Conservation (phyloP, 306 rosid genomes). For the Elaeagnus macrophylla region DNA sequence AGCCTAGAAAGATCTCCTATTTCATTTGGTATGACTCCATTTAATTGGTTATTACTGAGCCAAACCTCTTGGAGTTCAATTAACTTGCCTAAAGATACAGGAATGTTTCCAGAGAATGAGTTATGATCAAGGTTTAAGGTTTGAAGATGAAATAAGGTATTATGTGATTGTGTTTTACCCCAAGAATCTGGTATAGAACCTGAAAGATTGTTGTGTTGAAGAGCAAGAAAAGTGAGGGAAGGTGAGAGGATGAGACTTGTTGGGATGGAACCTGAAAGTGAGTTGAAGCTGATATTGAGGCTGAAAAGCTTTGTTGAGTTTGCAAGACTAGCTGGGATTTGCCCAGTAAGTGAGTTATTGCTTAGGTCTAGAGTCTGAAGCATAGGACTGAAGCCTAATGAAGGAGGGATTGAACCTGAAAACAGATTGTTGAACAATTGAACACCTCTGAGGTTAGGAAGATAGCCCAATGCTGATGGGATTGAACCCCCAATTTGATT, state of each 20-base stretch:
- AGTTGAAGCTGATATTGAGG: slow-evolving; percentile 64
- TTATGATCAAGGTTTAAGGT: slow-evolving; percentile 46
- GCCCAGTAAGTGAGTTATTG: slow-evolving; percentile 48
- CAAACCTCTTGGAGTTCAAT: slow-evolving; percentile 40
- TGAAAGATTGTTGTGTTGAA: slow-evolving; percentile 65
- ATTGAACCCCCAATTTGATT: slow-evolving; percentile 59
- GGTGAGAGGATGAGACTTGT: slow-evolving; percentile 25
- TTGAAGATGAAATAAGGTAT: slow-evolving; percentile 31
- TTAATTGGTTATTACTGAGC: slow-evolving; percentile 36
- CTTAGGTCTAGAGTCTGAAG: slow-evolving; percentile 77
- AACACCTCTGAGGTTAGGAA: slow-evolving; percentile 74
- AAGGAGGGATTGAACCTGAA: slow-evolving; percentile 65
- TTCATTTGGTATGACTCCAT: slow-evolving; percentile 45
- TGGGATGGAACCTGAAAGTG: slow-evolving; percentile 59
- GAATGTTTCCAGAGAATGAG: slow-evolving; percentile 47
- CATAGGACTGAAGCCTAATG: slow-evolving; percentile 57
- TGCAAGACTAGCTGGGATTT: slow-evolving; percentile 54
- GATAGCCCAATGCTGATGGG: slow-evolving; percentile 65
- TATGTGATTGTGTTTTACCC: slow-evolving; percentile 27
- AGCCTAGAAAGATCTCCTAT: slow-evolving; percentile 48
- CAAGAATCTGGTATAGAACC: slow-evolving; percentile 50
- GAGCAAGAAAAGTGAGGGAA: slow-evolving; percentile 48
- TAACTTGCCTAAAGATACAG: slow-evolving; percentile 44
- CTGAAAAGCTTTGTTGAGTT: slow-evolving; percentile 63
- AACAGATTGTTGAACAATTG: slow-evolving; percentile 66